Evolutionary conservation across 2,329 filamentous ascomycete genomes (phyloP), one percentile per base, ranked within the genome.

Genomic region (Tothia fuscella): DNA sequence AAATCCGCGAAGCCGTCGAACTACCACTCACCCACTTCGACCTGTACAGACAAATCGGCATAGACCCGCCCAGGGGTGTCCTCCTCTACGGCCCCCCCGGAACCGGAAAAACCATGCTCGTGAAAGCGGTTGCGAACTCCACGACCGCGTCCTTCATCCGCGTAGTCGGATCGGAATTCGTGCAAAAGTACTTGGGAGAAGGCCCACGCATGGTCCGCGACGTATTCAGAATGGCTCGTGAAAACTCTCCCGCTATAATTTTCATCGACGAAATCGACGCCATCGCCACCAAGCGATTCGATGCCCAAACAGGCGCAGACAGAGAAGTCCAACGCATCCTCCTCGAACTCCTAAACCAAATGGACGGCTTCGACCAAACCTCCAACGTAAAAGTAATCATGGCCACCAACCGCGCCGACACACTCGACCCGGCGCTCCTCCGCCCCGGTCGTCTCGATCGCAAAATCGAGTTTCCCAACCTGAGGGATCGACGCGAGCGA

Each of bases 371-470:
- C 69, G 91, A 98, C 63, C 91, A 98, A 65, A 94, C 87, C 0
- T 84, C 86, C 61, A 98, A 98, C 64, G 91, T 98, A 65, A 98
- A 98, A 71, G 91, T 98, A 60, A 98, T 98, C 68, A 98, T 98
- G 91, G 91, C 91, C 51, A 98, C 91, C 51, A 98, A 98, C 71
- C 82, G 91, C 60, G 89, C 91, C 50, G 91, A 96, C 63, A 98
- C 91, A 5, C 74, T 98, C 50, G 91, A 98, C 60, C 91, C 91
- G 13, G 91, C 91, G 31, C 74, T 98, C 47, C 76, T 98, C 47
- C 86, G 91, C 54, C 91, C 91, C 24, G 91, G 91, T 51, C 87
- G 91, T 69, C 73, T 98, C 45, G 91, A 98, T 65, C 76, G 91
- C 58, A 98, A 98, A 74, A 98, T 98, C 51, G 91, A 98, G 64